A percentile compares a stretch with the other conserved stretches of the same genome.
Evolutionary conservation across 176 grass and related monocot species (phyloP).

Genomic region (Rhipidocladum racemiflorum): DNA sequence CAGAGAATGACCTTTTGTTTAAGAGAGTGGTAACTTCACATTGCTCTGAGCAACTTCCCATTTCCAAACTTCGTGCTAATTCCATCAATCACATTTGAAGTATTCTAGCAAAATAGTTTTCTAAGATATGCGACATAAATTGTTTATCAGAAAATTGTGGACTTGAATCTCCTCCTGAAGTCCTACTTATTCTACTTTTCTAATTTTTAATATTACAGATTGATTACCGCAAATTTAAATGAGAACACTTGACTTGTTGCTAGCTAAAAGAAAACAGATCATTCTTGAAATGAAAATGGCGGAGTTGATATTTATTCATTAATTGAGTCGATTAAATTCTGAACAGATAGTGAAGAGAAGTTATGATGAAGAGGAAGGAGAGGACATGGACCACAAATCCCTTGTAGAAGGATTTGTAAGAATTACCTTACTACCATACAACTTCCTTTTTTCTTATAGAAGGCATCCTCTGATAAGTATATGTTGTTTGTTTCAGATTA

Average conservation of each 20-base stretch:
- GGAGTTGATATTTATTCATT: slow-evolving; percentile 10
- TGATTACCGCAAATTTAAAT: slow-evolving; percentile 16
- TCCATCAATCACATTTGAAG: slow-evolving; percentile 9
- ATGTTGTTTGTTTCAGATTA: slow-evolving; percentile 65
- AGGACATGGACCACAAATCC: slow-evolving; percentile 60
- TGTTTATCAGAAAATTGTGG: slow-evolving; percentile 2
- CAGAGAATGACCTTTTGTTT: slow-evolving; percentile 63
- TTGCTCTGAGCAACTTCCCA: background rate
- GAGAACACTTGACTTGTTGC: background rate
- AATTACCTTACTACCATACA: slow-evolving; percentile 18
- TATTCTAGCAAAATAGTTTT: background rate
- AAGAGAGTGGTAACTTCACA: slow-evolving; percentile 75
- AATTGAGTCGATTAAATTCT: slow-evolving; percentile 16
- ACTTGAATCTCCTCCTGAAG: background rate
- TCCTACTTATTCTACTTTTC: slow-evolving; percentile 10
- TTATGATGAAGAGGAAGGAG: slow-evolving; percentile 50
- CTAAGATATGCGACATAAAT: slow-evolving; percentile 10
- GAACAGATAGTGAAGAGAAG: slow-evolving; percentile 43
- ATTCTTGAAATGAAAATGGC: slow-evolving; percentile 5
- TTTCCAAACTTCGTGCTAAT: slow-evolving; percentile 11
- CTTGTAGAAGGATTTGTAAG: slow-evolving; percentile 90
- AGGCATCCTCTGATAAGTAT: background rate
- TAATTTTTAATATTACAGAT: background rate
- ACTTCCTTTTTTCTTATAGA: slow-evolving; percentile 19
- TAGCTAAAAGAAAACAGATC: slow-evolving; percentile 8